A percentile compares a stretch with the other conserved stretches of the same genome.
phyloP scores from a whole-genome alignment of 2,329 filamentous ascomycete species.

The Talaromyces marneffei region DNA sequence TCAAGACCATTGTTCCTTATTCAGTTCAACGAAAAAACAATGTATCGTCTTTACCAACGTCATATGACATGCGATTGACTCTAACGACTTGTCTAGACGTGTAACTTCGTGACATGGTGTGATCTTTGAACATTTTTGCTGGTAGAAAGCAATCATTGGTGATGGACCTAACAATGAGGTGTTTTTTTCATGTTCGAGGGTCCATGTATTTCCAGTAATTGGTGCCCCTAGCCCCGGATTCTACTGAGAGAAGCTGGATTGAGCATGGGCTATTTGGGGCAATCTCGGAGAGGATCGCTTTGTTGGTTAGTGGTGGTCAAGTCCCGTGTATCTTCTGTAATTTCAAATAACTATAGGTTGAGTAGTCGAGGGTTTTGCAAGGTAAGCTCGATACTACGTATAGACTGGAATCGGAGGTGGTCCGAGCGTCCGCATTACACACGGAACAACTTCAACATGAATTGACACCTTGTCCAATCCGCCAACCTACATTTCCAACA shows the following conservation, averaged over 20 bases:
- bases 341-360: too few relatives aligned
- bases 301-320: neutral
- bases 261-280: neutral
- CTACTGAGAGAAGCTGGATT: neutral
- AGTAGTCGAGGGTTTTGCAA: neutral
- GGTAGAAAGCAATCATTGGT: neutral
- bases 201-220: neutral
- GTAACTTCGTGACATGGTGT: neutral
- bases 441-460: conserved; percentile 8
- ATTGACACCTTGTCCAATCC: conserved; percentile 12
- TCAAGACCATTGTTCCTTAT: neutral
- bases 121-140: neutral
- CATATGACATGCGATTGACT: neutral
- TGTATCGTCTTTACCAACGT: neutral
- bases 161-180: neutral
- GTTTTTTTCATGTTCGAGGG: neutral
- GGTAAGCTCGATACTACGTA: neutral
- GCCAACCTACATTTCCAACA: neutral
- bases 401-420: conserved; percentile 5
- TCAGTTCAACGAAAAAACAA: neutral
- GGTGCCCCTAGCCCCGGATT: too few relatives aligned
- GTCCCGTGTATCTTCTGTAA: too few relatives aligned
- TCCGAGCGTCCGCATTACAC: conserved; percentile 7
- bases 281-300: neutral
- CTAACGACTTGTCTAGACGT: neutral